These are phyloP conservation scores for Clitoria ternatea DNA, from an alignment of 306 rosid genomes.

Conservation along the genomic window DNA sequence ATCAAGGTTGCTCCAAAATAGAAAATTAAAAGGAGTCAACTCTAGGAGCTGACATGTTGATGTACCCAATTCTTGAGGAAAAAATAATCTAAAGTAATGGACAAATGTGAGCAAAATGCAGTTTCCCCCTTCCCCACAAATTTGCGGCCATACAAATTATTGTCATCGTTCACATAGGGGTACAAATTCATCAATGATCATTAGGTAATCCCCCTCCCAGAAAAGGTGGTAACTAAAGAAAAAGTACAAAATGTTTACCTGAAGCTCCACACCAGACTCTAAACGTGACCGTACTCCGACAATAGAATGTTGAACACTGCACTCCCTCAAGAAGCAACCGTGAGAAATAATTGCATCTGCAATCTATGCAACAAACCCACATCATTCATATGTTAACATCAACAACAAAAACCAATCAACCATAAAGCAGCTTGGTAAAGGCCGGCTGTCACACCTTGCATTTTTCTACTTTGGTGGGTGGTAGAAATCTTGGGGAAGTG, in stretches of 20 bases:
- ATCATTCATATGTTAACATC: conserved; percentile 11
- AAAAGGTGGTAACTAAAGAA: background rate
- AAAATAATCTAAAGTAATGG: background rate
- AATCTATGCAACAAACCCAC: conserved; percentile 47
- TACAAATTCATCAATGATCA: background rate
- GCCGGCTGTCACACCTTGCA: conserved; percentile 71
- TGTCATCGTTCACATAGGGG: background rate
- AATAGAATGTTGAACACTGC: conserved; percentile 83
- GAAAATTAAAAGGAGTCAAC: background rate
- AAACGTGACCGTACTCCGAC: conserved; percentile 93
- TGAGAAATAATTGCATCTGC: conserved; percentile 87
- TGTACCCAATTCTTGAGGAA: no score
- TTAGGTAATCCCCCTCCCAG: background rate
- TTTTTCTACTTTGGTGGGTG: conserved; percentile 93
- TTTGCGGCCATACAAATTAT: background rate
- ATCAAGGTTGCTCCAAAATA: conserved; percentile 4
- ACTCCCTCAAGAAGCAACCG: conserved; percentile 91
- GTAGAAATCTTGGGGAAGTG: conserved; percentile 95
- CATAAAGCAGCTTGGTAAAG: background rate
- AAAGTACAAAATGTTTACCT: conserved; percentile 41
- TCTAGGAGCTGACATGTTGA: no score
- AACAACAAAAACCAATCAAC: conserved; percentile 7
- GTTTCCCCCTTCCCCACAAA: background rate
- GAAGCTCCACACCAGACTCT: conserved; percentile 72
- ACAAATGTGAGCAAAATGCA: background rate